Evolutionary conservation across 2,329 filamentous ascomycete species (phyloP), one percentile per base, ranked within the genome.

Genomic region (Claviceps africana): DNA sequence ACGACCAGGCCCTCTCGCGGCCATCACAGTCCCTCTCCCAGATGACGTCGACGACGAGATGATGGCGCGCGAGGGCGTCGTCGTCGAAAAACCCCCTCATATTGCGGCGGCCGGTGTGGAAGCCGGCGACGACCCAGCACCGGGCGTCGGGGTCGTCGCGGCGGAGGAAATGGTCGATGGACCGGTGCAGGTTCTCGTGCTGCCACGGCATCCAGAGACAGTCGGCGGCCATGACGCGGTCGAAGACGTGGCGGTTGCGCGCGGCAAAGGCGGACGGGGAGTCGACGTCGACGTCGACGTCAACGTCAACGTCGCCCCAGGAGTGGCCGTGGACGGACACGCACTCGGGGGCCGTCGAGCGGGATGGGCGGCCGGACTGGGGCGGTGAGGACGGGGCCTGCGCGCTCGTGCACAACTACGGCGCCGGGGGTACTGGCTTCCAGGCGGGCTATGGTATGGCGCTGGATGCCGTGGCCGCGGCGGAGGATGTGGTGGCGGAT

Each of bases 201-300:
- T 88, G 77, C 70, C 75, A 76, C 1, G 79, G 77, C 81, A 88
- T 86, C 84, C 85, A 88, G 53, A 86, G 73, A 60, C 84, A 87
- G 66, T 88, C 84, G 56, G 82, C 81, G 0, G 80, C 81, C n/a
- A 87, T 66, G 42, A 88, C 71, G 53, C 81, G 75, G 46, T 79
- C 79, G 61, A 82, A 86, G 1, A 61, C 62, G 54, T 65, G 65
- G 40, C 58, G 58, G 54, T 59, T 22, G 33, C 21, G 60, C 0
- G 58, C 50, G 35, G 4, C 5, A n/a, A 37, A n/a, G 15, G 15
- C 7, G 1, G 35, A 37, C 15, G 35, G 2, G 33, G 33, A n/a
- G n/a, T n/a, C n/a, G n/a, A n/a, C n/a, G n/a, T n/a, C n/a, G n/a
- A n/a, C n/a, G n/a, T n/a, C n/a, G n/a, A n/a, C n/a, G n/a, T n/a